Evolutionary conservation across 306 rosid species (phyloP), one percentile per base, ranked within the genome.

Genomic region (Sechiopsis laciniata): DNA sequence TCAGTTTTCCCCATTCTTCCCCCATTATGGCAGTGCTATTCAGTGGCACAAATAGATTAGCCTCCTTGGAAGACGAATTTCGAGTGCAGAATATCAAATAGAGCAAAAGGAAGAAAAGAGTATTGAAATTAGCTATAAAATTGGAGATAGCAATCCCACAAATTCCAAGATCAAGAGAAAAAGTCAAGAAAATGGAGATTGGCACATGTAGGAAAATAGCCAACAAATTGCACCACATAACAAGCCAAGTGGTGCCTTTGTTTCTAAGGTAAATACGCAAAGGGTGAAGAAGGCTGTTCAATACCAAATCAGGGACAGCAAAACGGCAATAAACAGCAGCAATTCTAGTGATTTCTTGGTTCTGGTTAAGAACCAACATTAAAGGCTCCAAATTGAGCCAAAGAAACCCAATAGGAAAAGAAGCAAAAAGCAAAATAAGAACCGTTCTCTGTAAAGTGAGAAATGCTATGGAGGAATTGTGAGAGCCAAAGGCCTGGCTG

Each of bases 251-350:
- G 54, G 81, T 80, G 20, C 90, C 89, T 78, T 84, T 83, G 56
- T 89, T 85, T 10, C 96, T 88, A 19, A 92, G 73, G 56, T 84
- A 88, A 60, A 92, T 90, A 0, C 96, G 83, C 6, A 92, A 64
- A 10, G 98, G 98, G 58, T 83, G 92, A 53, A 92, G 89, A 14
- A 92, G 72, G 74, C 88, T 83, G 7, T 88, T 88, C 1, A 91
- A 85, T 0, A 90, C n/a, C 45, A 92, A 90, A 78, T 92, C 96
- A 2, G 96, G 98, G 72, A 92, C 80, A 19, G 96, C 87, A 29
- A 83, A 88, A 2, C 74, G 78, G 72, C 96, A 90, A 72, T 88
- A 92, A 22, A 88, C 50, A 80, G 84, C 79, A 3, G 98, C 95
- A 9, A 92, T 74, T 52, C 63, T 59, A 5, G 88, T 78, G 58